These are phyloP conservation scores for Lipomyces mesembrius DNA, from an alignment of 805 yeast genomes.

Conservation along the genomic window DNA sequence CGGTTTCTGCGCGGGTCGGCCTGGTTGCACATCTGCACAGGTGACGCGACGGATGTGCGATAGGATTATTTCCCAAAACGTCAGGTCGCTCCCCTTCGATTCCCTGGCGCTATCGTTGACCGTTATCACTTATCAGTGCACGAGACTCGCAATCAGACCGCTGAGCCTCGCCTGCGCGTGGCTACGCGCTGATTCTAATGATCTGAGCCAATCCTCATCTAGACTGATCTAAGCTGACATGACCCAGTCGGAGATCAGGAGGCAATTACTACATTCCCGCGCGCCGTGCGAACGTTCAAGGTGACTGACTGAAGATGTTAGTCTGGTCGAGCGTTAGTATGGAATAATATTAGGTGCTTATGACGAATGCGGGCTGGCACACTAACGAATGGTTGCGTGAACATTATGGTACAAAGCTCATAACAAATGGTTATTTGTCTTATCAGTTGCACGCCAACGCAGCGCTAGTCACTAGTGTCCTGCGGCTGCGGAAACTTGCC, in stretches of 20 bases:
- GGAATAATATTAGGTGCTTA: neutral
- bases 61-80: neutral
- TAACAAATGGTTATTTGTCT: neutral
- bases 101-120: neutral
- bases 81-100: constrained; percentile 1
- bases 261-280: too few species aligned
- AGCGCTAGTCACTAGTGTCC: neutral
- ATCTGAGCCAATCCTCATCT: too few species aligned
- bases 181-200: neutral
- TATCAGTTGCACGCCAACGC: neutral
- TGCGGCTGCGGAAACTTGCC: neutral
- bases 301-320: too few species aligned
- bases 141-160: neutral
- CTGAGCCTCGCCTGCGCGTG: neutral
- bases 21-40: neutral
- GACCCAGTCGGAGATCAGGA: too few species aligned
- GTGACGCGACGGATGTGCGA: neutral
- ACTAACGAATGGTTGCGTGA: neutral
- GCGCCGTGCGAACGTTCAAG: too few species aligned
- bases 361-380: neutral
- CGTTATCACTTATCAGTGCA: neutral
- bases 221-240: too few species aligned
- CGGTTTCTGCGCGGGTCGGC: neutral
- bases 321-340: neutral
- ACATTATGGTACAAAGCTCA: neutral